phyloP scores from a whole-genome alignment of 2,329 filamentous ascomycete genomes.

The Helminthosporium solani region DNA sequence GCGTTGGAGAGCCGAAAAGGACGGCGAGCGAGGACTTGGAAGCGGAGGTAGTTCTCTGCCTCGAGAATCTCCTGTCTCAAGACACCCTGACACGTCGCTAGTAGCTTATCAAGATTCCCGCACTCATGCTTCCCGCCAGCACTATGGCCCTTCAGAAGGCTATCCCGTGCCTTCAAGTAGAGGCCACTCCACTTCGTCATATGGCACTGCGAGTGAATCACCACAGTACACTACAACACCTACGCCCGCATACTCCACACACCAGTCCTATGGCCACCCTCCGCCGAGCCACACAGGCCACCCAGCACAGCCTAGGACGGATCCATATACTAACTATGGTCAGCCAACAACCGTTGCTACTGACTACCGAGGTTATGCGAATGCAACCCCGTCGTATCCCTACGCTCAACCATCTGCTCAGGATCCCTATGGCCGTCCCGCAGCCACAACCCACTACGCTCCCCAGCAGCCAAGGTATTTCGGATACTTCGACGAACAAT shows the following conservation, averaged over 20 bases:
- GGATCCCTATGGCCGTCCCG: conserved; percentile 29
- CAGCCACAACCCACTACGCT: conserved; percentile 22
- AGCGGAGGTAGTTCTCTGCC: conserved; percentile 46
- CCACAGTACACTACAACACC: conserved; percentile 36
- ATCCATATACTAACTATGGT: conserved; percentile 31
- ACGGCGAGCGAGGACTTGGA: conserved; percentile 45
- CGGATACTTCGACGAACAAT: conserved; percentile 40
- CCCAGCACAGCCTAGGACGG: conserved; percentile 32
- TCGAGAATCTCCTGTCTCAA: conserved; percentile 44
- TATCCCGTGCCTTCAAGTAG: conserved; percentile 21
- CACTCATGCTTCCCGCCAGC: conserved; percentile 46
- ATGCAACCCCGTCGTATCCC: conserved; percentile 24
- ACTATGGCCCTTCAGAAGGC: conserved; percentile 41
- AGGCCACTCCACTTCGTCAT: conserved; percentile 19
- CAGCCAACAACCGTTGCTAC: conserved; percentile 16
- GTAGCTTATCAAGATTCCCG: conserved; percentile 47
- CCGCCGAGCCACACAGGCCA: conserved; percentile 24
- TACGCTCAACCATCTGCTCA: conserved; percentile 30
- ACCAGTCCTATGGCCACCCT: conserved; percentile 28
- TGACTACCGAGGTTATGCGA: conserved; percentile 23
- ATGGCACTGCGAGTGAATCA: conserved; percentile 25
- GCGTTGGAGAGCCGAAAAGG: conserved; percentile 44
- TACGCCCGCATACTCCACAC: conserved; percentile 26
- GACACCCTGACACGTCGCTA: conserved; percentile 49
- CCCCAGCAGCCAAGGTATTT: conserved; percentile 43